Evolutionary conservation across 805 yeast genomes (phyloP), one percentile per base, ranked within the genome.

Genomic region (Sungouiozyma ichnusensis): DNA sequence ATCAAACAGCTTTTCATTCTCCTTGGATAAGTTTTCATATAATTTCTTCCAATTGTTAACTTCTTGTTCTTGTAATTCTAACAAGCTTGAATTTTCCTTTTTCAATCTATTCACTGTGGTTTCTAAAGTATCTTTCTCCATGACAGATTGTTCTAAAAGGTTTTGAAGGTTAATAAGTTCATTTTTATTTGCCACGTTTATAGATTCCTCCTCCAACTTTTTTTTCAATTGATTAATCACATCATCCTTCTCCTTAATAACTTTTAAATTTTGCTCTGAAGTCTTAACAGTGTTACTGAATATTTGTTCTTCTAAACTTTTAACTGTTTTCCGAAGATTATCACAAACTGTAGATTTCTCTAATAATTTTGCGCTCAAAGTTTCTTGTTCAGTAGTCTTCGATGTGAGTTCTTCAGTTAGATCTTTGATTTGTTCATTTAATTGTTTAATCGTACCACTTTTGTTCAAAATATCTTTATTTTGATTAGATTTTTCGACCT

Each of bases 251-350:
- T 47, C 42, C 17, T 37, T 42, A 4, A 54, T 43, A n/a, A 48
- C 43, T 20, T 47, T 40, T 18, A 52, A 46, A 5, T 39, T 44
- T 29, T 40, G 45, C 36, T 53, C 53, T 5, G 57, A 46, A n/a
- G 44, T 38, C 19, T 48, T 46, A 15, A 55, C 48, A 6, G 55
- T 44, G 20, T 44, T 47, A 31, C 50, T 51, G 16, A 52, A 44
- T 24, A 53, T 40, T 36, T 48, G 54, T n/a, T 37, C 47, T 43
- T 48, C 52, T 27, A 53, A 36, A 13, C 42, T 39, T 18, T 46
- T 38, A 11, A 39, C 31, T 24, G 37, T 27, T 7, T n/a, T 20
- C 20, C 40, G 35, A n/a, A 24, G 29, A 11, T 24, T 24, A 6
- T 24, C 29, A 24, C 29, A 24, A 11, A 7, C 29, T 7, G 9